These are phyloP conservation scores for Cutaneotrichosporon cavernicola DNA, from an alignment of 1,284 basidiomycete species.

Conservation along the genomic window DNA sequence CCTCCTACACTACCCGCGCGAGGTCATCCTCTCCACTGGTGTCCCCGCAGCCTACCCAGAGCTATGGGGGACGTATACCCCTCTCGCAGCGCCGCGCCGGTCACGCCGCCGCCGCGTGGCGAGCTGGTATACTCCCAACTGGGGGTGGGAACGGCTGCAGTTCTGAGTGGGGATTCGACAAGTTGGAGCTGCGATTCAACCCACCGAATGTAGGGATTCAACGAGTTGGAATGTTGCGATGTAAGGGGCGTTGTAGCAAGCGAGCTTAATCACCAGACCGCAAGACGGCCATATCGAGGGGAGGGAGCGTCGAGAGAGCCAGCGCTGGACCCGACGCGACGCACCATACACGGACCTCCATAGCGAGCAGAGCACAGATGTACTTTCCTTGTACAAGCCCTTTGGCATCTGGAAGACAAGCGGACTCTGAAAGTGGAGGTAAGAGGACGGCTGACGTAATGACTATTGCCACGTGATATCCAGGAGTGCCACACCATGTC, in stretches of 20 bases:
- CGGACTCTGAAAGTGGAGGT: background rate
- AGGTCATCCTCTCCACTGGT: constrained; percentile 5
- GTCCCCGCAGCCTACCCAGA: constrained; percentile 1
- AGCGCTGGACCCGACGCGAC: background rate
- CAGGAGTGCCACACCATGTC: constrained; percentile 1
- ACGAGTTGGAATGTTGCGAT: no score
- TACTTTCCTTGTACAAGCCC: background rate
- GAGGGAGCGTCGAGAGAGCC: no score
- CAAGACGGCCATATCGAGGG: no score
- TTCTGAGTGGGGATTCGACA: no score
- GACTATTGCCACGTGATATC: background rate
- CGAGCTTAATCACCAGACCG: background rate
- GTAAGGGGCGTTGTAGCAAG: background rate
- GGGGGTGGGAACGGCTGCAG: constrained; percentile 3
- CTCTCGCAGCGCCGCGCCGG: background rate
- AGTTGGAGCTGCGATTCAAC: no score
- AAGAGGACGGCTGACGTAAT: background rate
- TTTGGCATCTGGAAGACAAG: background rate
- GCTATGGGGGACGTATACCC: constrained; percentile 5
- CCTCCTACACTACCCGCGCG: constrained; percentile 4
- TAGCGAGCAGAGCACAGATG: background rate
- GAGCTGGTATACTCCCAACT: constrained; percentile 3
- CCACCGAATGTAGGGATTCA: no score
- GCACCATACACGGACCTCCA: background rate
- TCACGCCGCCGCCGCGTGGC: constrained; percentile 3